These are phyloP conservation scores for Gymnopus androsaceus DNA, from an alignment of 1,284 basidiomycete species.

Conservation along the genomic window DNA sequence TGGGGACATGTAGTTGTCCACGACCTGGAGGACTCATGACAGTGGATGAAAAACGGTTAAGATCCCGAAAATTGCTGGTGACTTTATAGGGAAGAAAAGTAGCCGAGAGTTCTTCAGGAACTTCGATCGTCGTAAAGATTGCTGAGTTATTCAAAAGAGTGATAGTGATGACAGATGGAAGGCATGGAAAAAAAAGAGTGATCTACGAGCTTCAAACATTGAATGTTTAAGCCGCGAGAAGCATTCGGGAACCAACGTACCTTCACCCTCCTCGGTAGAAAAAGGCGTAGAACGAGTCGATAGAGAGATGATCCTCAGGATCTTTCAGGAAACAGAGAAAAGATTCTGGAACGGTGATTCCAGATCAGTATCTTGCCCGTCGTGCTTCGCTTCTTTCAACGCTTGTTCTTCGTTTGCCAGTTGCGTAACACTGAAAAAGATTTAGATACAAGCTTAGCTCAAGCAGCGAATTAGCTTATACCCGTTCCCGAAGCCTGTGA, in stretches of 20 bases:
- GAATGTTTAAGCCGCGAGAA: background rate
- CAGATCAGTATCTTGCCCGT: too few relatives aligned
- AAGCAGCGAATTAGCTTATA: too few relatives aligned
- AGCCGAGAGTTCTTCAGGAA: constrained; percentile 1
- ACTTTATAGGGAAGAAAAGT: constrained; percentile 7
- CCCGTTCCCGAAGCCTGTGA: too few relatives aligned
- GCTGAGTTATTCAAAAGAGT: background rate
- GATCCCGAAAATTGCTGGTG: background rate
- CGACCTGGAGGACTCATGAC: constrained; percentile 1
- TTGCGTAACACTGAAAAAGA: background rate
- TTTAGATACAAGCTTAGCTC: too few relatives aligned
- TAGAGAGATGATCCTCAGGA: too few relatives aligned
- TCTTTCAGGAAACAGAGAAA: too few relatives aligned
- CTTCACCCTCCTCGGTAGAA: background rate
- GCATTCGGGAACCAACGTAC: background rate
- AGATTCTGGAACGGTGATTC: background rate
- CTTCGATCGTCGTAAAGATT: constrained; percentile 2
- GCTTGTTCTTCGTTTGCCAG: background rate
- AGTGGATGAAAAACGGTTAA: background rate
- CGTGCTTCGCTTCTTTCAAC: background rate
- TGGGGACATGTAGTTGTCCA: constrained; percentile 36
- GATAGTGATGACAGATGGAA: background rate
- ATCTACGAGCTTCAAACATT: constrained; percentile 1
- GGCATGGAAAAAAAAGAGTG: background rate
- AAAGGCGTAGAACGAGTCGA: too few relatives aligned